Conservation (phyloP, 2,329 filamentous ascomycete species). For the Lecanosticta acicola region DNA sequence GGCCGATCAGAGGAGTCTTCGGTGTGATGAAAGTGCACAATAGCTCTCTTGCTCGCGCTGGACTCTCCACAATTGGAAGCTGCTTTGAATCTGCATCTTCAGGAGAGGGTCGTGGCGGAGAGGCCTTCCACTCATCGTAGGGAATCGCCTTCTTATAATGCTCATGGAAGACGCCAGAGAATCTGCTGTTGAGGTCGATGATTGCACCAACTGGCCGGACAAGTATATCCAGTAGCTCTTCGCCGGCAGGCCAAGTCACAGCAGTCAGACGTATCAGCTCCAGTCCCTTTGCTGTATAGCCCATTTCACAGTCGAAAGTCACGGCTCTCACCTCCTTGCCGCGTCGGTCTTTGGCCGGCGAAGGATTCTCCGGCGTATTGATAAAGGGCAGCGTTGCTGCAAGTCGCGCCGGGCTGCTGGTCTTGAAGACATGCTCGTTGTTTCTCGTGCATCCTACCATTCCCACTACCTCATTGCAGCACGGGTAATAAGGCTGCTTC, state of each 20-base stretch:
- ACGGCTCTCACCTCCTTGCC: conserved; percentile 52
- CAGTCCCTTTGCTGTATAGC: conserved; percentile 80
- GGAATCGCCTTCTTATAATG: conserved; percentile 65
- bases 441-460: conserved; percentile 70
- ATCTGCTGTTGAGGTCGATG: conserved; percentile 85
- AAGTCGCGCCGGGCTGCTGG: conserved; percentile 67
- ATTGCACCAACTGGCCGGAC: conserved; percentile 79
- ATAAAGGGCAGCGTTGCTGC: conserved; percentile 75
- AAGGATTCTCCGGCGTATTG: conserved; percentile 63
- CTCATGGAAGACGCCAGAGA: conserved; percentile 77
- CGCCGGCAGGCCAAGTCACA: conserved; percentile 75
- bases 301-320: conserved; percentile 96
- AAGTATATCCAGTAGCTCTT: conserved; percentile 72
- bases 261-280: conserved; percentile 88
- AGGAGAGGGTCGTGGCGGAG: conserved; percentile 9
- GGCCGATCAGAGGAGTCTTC: conserved; percentile 78
- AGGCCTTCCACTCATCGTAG: conserved; percentile 37
- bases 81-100: conserved; percentile 16
- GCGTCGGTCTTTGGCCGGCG: conserved; percentile 38
- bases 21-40: conserved; percentile 72
- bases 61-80: conserved; percentile 70
- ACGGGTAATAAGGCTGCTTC: conserved; percentile 62
- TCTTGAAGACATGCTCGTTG: conserved; percentile 81
- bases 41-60: conserved; percentile 66
- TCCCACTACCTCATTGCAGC: conserved; percentile 71